Evolutionary conservation across 306 rosid species (phyloP), one percentile per base, ranked within the genome.

Genomic region (Vigna nakashimae): DNA sequence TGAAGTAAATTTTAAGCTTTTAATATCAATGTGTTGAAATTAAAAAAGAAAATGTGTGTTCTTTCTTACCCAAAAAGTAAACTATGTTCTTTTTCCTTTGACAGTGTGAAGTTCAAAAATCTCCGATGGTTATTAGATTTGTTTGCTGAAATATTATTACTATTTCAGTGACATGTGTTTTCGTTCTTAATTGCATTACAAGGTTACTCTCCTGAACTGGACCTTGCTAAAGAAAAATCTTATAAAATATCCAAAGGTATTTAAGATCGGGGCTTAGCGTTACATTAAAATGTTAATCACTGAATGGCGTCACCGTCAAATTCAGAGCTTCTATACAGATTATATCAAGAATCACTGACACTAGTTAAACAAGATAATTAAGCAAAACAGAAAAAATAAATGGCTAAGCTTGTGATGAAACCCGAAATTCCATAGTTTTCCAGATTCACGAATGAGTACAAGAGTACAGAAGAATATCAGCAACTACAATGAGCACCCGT

Each of bases 381-480:
- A 66, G 40, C 58, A 60, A 48, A 60, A 71, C 84, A 60, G 48
- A 74, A 81, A 36, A 34, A 5, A 65, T 40, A 7, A 69, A 81
- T 66, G 78, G 72, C 43, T 60, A 74, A 55, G 38, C 71, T 13
- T 69, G 49, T 46, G 69, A 76, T 34, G 22, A 79, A 65, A 77
- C 40, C 46, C 32, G 28, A 80, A 73, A 70, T 28, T 82, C 58
- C 62, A 60, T 52, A 70, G 79, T 81, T 74, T 69, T 48, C 73
- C 57, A 63, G 75, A 81, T 83, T 79, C 90, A 77, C 78, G 66
- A 71, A 80, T 82, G 67, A 72, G 88, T 86, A 77, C 40, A 40
- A 71, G 67, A 49, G 83, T 82, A 68, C 84, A 82, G 50, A 58
- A 83, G 80, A 80, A 85, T 84, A 57, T 46, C 38, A 79, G 64